A percentile compares a stretch with the other conserved stretches of the same genome.
phyloP scores from a whole-genome alignment of 352 stramenopile species.

The Globisporangium polare region DNA sequence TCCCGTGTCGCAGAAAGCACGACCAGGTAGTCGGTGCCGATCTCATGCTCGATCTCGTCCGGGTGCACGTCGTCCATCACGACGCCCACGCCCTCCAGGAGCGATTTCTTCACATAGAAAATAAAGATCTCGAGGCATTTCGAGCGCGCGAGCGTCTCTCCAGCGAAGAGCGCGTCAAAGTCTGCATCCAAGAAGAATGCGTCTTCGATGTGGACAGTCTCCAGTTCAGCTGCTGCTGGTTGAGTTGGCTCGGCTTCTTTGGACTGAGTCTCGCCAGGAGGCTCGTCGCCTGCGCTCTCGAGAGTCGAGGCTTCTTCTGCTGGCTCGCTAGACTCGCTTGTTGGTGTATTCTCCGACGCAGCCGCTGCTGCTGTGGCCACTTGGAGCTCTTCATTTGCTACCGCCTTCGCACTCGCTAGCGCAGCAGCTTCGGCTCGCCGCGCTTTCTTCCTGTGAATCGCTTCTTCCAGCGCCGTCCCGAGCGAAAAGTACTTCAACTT shows the following conservation, averaged over 20 bases:
- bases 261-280: background rate
- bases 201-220: conserved; percentile 19
- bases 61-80: conserved; percentile 65
- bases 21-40: conserved; percentile 54
- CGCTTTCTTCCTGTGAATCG: conserved; percentile 24
- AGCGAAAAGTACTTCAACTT: conserved; percentile 49
- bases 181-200: conserved; percentile 35
- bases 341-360: background rate
- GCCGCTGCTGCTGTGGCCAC: background rate
- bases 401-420: background rate
- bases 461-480: conserved; percentile 33
- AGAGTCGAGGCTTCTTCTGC: conserved; percentile 1
- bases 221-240: background rate
- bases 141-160: conserved; percentile 21
- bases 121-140: conserved; percentile 33
- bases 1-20: conserved; percentile 34
- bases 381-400: conserved; percentile 8
- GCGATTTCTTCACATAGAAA: conserved; percentile 29
- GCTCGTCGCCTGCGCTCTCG: background rate
- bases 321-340: background rate
- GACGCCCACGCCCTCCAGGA: conserved; percentile 54
- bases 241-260: background rate
- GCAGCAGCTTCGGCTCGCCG: background rate
- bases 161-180: conserved; percentile 29
- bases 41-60: conserved; percentile 24